Base-by-base conservation (phyloP, 2,329 filamentous ascomycete genomes). In the Teratosphaeria nubilosa region DNA sequence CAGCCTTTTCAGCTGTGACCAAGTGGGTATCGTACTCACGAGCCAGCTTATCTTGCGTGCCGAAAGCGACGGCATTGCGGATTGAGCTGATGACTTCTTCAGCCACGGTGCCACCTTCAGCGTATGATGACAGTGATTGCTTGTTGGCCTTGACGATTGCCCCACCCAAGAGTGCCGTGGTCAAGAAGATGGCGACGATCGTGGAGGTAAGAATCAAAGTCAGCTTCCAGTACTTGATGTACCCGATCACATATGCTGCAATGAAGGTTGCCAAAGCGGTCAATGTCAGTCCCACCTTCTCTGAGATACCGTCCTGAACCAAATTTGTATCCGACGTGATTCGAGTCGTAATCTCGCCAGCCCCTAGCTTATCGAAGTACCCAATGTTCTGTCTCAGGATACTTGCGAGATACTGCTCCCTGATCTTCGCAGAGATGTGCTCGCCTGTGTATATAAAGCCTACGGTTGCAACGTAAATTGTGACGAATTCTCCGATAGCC, bases 51-150 rank as follows among this genome's bases (percentile, higher is more conserved):
- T 92, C 88, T 73, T 97, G 91, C 0, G 91, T 96, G 51, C 90
- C 90, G 68, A 96, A 99, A 31, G 94, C 94, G 7, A 90, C 85
- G 6, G 92, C 88, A 69, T 95, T 97, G 62, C 94, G 86, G 65
- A 97, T 87, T 1, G 91, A 96, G 72, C 90, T 91, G 67, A 99
- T 82, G 56, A 96, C 92, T 74, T 99, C 94, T 69, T 97, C 94
- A 3, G 90, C 92, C 13, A 97, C 82, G 1, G 87, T 91, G 58
- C 91, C 92, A 63, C 91, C 92, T 54, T 85, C 78, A 27, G 90
- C 91, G 68, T 95, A 96, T 0, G 90, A 84, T 56, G 86, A 79
- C 54, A 96, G 78, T 1, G 88, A 87, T 58, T 83, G 77, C 74
- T 91, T 92, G 74, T 86, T 91, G 73, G 82, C 92, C 71, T 86